Evolutionary conservation across 768 basidiomycete genomes (phyloP).

Genomic region (Mycena crocata): DNA sequence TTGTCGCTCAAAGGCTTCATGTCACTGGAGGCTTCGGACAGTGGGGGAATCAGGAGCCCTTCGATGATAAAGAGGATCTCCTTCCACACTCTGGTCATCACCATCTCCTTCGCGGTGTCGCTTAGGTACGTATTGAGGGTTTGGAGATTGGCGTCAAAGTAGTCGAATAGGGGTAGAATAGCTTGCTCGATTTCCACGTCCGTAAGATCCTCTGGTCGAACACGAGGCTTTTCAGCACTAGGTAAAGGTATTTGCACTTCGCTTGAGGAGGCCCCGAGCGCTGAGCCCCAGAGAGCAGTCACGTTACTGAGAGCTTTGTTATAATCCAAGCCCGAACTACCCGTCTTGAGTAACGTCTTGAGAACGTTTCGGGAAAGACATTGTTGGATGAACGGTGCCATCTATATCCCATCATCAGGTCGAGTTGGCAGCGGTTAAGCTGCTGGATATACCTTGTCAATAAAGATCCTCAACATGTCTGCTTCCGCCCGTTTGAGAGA

Average conservation of each 20-base stretch:
- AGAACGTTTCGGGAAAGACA: slow-evolving; percentile 82
- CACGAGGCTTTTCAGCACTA: slow-evolving; percentile 77
- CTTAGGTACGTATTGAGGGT: slow-evolving; percentile 91
- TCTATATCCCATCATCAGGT: slow-evolving; percentile 58
- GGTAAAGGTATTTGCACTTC: slow-evolving; percentile 87
- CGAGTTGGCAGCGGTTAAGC: background rate
- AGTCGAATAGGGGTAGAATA: slow-evolving; percentile 92
- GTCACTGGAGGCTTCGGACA: slow-evolving; percentile 86
- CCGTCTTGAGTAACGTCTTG: slow-evolving; percentile 79
- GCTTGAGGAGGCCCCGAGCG: slow-evolving; percentile 69
- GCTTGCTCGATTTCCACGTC: slow-evolving; percentile 96
- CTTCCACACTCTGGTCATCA: slow-evolving; percentile 96
- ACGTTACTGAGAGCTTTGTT: slow-evolving; percentile 90
- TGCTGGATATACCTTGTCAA: slow-evolving; percentile 83
- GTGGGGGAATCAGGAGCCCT: slow-evolving; percentile 88
- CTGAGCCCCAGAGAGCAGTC: slow-evolving; percentile 84
- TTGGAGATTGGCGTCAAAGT: slow-evolving; percentile 93
- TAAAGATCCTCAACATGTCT: slow-evolving; percentile 96
- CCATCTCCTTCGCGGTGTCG: slow-evolving; percentile 87
- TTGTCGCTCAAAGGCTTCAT: slow-evolving; percentile 95
- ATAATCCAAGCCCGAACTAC: slow-evolving; percentile 75
- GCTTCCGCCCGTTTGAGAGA: slow-evolving; percentile 92
- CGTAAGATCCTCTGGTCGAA: slow-evolving; percentile 83
- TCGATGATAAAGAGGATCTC: slow-evolving; percentile 91
- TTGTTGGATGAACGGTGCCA: slow-evolving; percentile 93